Conservation (phyloP, 106 monocot genomes). For the Cymbidium sinense region DNA sequence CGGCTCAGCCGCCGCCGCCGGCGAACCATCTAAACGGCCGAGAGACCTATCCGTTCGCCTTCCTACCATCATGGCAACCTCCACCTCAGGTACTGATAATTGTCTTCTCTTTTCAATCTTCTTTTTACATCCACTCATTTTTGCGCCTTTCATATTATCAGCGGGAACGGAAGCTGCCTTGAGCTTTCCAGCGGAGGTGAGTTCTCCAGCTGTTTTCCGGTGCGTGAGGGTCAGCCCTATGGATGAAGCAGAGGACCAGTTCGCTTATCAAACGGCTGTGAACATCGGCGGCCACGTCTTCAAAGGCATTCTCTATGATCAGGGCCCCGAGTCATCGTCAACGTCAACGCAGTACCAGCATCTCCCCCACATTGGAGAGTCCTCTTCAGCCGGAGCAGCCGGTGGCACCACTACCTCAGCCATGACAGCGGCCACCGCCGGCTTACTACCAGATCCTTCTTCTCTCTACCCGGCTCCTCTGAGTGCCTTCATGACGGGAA, state of each 20-base stretch:
- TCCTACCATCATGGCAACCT: background rate
- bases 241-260: slow-evolving; percentile 70
- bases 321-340: slow-evolving; percentile 39
- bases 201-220: slow-evolving; percentile 77
- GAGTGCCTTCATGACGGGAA: slow-evolving; percentile 10
- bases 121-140: background rate
- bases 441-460: slow-evolving; percentile 2
- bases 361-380: slow-evolving; percentile 23
- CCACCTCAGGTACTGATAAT: background rate
- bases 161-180: slow-evolving; percentile 24
- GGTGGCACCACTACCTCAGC: slow-evolving; percentile 16
- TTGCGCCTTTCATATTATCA: background rate
- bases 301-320: slow-evolving; percentile 79
- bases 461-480: slow-evolving; percentile 5
- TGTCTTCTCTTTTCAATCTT: background rate
- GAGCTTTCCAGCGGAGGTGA: slow-evolving; percentile 72
- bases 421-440: slow-evolving; percentile 9
- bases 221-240: slow-evolving; percentile 75
- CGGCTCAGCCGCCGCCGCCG: background rate
- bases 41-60: slow-evolving; percentile 18
- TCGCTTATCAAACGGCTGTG: slow-evolving; percentile 80
- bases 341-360: slow-evolving; percentile 9
- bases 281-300: slow-evolving; percentile 84
- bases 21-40: slow-evolving; percentile 49
- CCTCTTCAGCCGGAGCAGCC: slow-evolving; percentile 29